Base-by-base conservation (phyloP, 2,329 filamentous ascomycete genomes). In the Aspergillus bombycis region DNA sequence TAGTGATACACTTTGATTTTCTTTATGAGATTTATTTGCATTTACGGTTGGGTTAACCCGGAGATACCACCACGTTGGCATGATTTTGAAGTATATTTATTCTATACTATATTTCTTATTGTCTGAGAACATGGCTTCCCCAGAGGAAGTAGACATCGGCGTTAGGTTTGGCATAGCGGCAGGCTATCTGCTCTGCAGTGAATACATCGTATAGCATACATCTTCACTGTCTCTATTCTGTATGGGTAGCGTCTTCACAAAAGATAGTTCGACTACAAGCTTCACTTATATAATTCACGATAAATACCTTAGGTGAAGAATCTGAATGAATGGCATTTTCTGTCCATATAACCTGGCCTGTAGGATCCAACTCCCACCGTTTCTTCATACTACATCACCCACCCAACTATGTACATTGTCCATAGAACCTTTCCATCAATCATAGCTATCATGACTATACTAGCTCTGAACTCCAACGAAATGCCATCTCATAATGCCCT, bases 31-130 rank as follows among this genome's bases (percentile, higher is more conserved):
- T 55, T 61, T 28, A n/a, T 54, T 45, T 61, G 58, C 58, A 61
- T 61, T 62, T 73, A 71, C 70, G 61, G 68, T 66, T 64, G 57
- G 66, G 70, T 68, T 69, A 68, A 67, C 63, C 65, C 68, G 68
- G 71, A 74, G 75, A 77, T 77, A 77, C 75, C 75, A 77, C 55
- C 53, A 55, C 12, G 21, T 55, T 55, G 52, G 34, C 52, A 26
- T 65, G 62, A 64, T 68, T 66, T 46, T 66, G 59, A 46, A 60
- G 56, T 60, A 32, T 38, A 60, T 58, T 67, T 60, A 30, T 38
- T 54, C 57, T 66, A 56, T 52, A 57, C 59, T 61, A 46, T 45
- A 50, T 63, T 56, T 65, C 45, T 55, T 21, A 21, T 58, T 52
- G 28, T 52, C 28, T 52, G 4, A 52, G 19, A 52, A 52, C 21